Base-by-base conservation (phyloP, 2,329 filamentous ascomycete species). In the Ceratocystis albifundus region DNA sequence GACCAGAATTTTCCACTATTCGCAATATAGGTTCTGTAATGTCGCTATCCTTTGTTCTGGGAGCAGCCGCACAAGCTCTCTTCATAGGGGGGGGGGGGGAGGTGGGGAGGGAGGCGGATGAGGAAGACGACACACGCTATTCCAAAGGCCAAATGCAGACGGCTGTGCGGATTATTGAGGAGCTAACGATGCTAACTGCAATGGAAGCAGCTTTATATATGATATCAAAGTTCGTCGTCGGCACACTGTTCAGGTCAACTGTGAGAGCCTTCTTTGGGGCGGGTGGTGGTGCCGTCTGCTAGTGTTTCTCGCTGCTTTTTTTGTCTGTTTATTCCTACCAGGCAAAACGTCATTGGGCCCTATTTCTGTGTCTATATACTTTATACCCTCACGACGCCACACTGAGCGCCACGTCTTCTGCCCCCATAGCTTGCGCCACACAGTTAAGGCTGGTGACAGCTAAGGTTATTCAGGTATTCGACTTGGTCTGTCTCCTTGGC, bases 321-420 rank as follows among this genome's bases (percentile, higher is more conserved):
- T 48, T 41, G 25, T 36, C 44, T 28, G 36, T 41, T 62, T 44
- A 8, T 45, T 25, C 61, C 41, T 4, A 32, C 25, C 22, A 50
- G 1, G 22, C 64, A 65, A 59, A 65, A 65, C 53, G 64, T 65
- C 64, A 65, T 65, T 65, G 53, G 20, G 36, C 50, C 32, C 36
- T 41, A 15, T 1, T 36, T 28, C 3, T 10, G 0, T 25, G 15
- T 32, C 12, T 46, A 15, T 5, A 45, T 20, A 59, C 53, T 45
- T 41, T 20, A 15, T 15, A 28, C 22, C 10, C 6, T 6, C 28
- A 1, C 3, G 32, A 15, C 48, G 55, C 55, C 55, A 59, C 55
- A 4, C 1, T 4, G 0, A 28, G 2, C 22, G 22, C 53, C 53
- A 30, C 55, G 20, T n/a, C 28, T 4, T 28, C 1, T 36, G 15